A percentile compares a stretch with the other conserved stretches of the same genome.
Evolutionary conservation across 306 rosid species (phyloP).

Genomic region (Glycine latifolia): DNA sequence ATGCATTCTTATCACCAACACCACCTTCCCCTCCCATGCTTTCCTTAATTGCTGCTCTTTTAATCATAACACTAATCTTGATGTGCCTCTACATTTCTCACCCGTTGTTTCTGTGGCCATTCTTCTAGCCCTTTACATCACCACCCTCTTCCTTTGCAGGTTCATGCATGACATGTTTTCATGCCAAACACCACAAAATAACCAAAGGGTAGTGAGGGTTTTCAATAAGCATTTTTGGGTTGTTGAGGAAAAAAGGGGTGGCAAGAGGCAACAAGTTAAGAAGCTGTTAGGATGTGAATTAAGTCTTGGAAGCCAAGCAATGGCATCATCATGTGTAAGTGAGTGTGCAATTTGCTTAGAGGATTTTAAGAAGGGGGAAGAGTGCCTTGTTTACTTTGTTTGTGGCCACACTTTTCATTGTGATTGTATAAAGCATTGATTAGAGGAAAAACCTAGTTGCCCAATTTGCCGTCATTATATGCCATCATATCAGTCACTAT

Average conservation of each 20-base stretch:
- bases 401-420: slow-evolving; percentile 66
- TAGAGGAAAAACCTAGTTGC: slow-evolving; percentile 54
- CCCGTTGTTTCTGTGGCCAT: not conserved
- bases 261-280: not conserved
- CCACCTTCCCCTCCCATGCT: slow-evolving; percentile 29
- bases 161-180: not conserved
- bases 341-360: slow-evolving; percentile 68
- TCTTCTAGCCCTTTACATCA: not conserved
- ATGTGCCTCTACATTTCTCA: slow-evolving; percentile 3
- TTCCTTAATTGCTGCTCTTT: slow-evolving; percentile 28
- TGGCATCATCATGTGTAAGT: not conserved
- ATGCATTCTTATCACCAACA: not conserved
- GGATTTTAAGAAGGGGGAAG: slow-evolving; percentile 55
- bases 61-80: not conserved
- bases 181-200: not conserved
- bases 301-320: slow-evolving; percentile 3
- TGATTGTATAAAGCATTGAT: slow-evolving; percentile 59
- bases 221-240: slow-evolving; percentile 31
- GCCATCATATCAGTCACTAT: not conserved
- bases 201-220: slow-evolving; percentile 32
- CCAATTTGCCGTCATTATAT: slow-evolving; percentile 65
- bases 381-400: slow-evolving; percentile 51
- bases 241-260: slow-evolving; percentile 6
- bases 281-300: not conserved
- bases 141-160: not conserved